Percentiles rank a stretch among this genome's conserved stretches.
Evolutionary conservation across 2,329 filamentous ascomycete genomes (phyloP).

Genomic region (Trematosphaeria pertusa): DNA sequence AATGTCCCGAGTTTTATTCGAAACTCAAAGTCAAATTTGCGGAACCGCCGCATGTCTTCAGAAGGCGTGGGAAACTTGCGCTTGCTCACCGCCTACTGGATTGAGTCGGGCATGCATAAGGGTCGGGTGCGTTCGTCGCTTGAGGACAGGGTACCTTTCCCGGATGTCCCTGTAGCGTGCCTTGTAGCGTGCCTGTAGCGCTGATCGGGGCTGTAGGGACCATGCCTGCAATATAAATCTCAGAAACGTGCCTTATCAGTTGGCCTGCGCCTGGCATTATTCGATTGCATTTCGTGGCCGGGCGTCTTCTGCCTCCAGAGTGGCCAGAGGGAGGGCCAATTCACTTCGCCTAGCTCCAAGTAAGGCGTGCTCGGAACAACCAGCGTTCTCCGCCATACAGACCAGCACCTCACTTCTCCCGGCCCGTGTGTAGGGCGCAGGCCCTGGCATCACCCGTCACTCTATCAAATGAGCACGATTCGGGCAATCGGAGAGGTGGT

Average conservation of each 20-base stretch:
- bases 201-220: constrained; percentile 30
- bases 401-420: not conserved
- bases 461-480: constrained; percentile 17
- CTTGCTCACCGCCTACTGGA: constrained; percentile 25
- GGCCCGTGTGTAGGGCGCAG: not conserved
- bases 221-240: constrained; percentile 36
- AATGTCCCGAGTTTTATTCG: constrained; percentile 22
- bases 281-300: constrained; percentile 34
- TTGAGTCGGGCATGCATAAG: constrained; percentile 22
- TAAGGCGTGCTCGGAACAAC: constrained; percentile 7
- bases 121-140: constrained; percentile 7
- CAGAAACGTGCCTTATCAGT: constrained; percentile 39
- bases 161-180: constrained; percentile 5
- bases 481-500: constrained; percentile 28
- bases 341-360: constrained; percentile 25
- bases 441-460: not conserved
- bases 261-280: constrained; percentile 26
- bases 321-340: constrained; percentile 24
- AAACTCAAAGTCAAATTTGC: constrained; percentile 12
- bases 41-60: not conserved
- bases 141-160: constrained; percentile 1
- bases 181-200: constrained; percentile 28
- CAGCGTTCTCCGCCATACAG: constrained; percentile 3
- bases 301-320: constrained; percentile 1
- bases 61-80: not conserved